Evolutionary conservation across 805 yeast genomes (phyloP), one percentile per base, ranked within the genome.

Genomic region (Cyberlindnera mississippiensis): DNA sequence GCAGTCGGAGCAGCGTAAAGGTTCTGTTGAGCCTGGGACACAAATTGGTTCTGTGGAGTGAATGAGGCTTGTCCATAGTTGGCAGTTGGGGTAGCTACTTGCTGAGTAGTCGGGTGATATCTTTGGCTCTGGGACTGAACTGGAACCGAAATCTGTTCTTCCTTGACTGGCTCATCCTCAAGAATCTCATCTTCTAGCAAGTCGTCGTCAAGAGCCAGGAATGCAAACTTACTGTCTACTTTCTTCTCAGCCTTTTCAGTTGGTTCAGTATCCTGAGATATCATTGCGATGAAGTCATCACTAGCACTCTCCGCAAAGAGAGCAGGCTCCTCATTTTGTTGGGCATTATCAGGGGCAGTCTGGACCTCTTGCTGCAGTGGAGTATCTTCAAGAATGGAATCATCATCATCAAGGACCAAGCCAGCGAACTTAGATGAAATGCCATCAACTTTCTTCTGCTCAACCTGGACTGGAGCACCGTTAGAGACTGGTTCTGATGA

Each of bases 131-230:
- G 26, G 22, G 29, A 8, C 29, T 27, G 29, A 27, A 27, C 29
- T 20, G 24, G 24, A 20, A 9, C 9, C 9, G 24, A 9, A 6
- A 9, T 6, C 9, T 20, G 24, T 20, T 20, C 24, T 20, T 20
- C 24, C 24, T 20, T 63, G 14, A 59, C 40, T 4, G 56, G 53
- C 28, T 68, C 72, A 40, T 69, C 75, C 42, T 69, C 76, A 42
- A 73, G 52, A 8, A 47, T 27, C 2, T 45, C 52, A 16, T 52
- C 55, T 16, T 50, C 55, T 11, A 44, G 44, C 18, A 49, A 10
- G 4, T 52, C 53, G 34, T 50, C 56, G 31, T 44, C 44, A 17
- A 42, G 37, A 11, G 49, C 51, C 16, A 51, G 32, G 28, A 47
- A 45, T 4, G 51, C 46, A 35, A 51, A 45, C 36, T 51, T 52